Percentiles rank a stretch among this genome's conserved stretches.
Evolutionary conservation across 202 grass and related monocot species (phyloP).

Genomic region (Zizania palustris): DNA sequence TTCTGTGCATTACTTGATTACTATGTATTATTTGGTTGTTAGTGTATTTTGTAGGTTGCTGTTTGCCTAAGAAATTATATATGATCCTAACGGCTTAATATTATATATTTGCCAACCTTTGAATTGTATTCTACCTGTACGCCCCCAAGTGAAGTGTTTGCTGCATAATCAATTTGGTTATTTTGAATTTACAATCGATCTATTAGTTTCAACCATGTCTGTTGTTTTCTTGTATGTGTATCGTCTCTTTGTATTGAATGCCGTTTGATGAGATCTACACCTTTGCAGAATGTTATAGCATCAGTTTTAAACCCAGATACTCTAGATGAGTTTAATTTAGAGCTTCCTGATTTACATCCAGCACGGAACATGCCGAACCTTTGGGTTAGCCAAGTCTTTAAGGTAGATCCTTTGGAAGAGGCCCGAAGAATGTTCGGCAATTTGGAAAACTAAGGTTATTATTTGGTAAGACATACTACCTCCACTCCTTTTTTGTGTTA

Average conservation of each 20-base stretch:
- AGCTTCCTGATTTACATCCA: slow-evolving; percentile 45
- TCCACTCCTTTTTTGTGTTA: too few relatives aligned
- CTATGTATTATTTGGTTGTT: slow-evolving; percentile 22
- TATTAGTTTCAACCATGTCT: not conserved
- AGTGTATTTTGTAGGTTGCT: slow-evolving; percentile 1
- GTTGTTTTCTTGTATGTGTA: slow-evolving; percentile 11
- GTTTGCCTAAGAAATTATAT: not conserved
- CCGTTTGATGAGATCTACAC: slow-evolving; percentile 37
- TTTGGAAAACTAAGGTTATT: slow-evolving; percentile 45
- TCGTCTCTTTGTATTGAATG: slow-evolving; percentile 1
- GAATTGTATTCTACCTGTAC: slow-evolving; percentile 8
- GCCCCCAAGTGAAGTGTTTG: too few relatives aligned
- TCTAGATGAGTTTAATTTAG: slow-evolving; percentile 40
- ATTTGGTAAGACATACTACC: too few relatives aligned
- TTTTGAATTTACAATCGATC: slow-evolving; percentile 20
- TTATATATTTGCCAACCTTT: not conserved
- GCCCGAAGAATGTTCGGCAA: slow-evolving; percentile 51
- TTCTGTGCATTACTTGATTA: slow-evolving; percentile 36
- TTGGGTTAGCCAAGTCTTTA: slow-evolving; percentile 60
- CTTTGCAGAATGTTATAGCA: slow-evolving; percentile 65
- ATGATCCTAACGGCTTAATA: not conserved
- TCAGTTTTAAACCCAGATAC: slow-evolving; percentile 41
- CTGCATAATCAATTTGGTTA: not conserved
- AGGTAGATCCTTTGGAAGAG: slow-evolving; percentile 71
- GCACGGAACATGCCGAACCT: slow-evolving; percentile 47